These are phyloP conservation scores for Ascochyta clinopodiicola DNA, from an alignment of 2,329 filamentous ascomycete species.

Conservation along the genomic window DNA sequence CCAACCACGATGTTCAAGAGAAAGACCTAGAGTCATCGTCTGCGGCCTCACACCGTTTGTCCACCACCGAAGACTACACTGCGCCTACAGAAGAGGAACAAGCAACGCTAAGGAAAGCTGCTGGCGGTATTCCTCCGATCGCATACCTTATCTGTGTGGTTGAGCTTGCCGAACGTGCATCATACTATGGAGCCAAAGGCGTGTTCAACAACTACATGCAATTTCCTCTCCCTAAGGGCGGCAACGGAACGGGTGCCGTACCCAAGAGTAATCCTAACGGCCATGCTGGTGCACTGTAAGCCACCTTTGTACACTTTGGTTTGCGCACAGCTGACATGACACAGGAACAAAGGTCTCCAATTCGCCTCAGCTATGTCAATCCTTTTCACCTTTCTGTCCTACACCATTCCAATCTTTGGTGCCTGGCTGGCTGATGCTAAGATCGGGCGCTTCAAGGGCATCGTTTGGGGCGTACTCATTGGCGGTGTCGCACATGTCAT, in stretches of 20 bases:
- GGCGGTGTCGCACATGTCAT: constrained; percentile 48
- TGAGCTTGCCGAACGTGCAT: constrained; percentile 67
- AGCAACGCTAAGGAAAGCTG: constrained; percentile 55
- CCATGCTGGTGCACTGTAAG: constrained; percentile 60
- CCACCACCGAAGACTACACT: constrained; percentile 2
- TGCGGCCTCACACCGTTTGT: constrained; percentile 6
- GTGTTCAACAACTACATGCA: constrained; percentile 69
- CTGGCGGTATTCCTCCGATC: constrained; percentile 59
- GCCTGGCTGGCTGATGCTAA: constrained; percentile 55
- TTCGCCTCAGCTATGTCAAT: constrained; percentile 61
- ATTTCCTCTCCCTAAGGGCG: constrained; percentile 59
- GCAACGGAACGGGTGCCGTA: constrained; percentile 46
- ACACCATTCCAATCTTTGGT: constrained; percentile 60
- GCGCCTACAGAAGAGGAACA: constrained; percentile 57
- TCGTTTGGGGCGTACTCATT: constrained; percentile 48
- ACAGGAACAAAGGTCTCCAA: constrained; percentile 60
- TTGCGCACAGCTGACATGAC: not conserved
- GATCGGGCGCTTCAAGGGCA: constrained; percentile 51
- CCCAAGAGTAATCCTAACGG: constrained; percentile 39
- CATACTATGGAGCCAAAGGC: constrained; percentile 64
- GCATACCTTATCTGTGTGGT: constrained; percentile 66
- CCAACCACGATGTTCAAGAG: not conserved
- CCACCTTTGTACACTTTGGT: not conserved
- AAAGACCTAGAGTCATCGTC: constrained; percentile 11
- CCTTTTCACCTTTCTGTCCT: constrained; percentile 65